These are phyloP conservation scores for Pythium aphanidermatum DNA, from an alignment of 352 stramenopile genomes.

Conservation along the genomic window DNA sequence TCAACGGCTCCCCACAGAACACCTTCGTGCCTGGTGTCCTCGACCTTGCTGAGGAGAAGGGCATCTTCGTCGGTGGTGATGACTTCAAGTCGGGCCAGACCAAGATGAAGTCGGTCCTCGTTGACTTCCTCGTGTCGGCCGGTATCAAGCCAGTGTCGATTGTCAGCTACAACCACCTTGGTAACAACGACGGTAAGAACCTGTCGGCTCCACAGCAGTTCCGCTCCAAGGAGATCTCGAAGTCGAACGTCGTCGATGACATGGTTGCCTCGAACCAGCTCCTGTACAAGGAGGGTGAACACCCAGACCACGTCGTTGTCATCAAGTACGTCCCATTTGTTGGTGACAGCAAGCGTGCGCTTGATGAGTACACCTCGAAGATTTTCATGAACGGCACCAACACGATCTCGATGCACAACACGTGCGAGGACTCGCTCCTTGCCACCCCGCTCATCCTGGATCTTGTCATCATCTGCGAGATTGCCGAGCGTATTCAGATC, in stretches of 20 bases:
- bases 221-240: constrained; percentile 99
- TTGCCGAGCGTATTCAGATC: constrained; percentile 95
- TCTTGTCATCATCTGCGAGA: constrained; percentile 96
- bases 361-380: constrained; percentile 99
- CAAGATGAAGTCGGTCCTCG: constrained; percentile 99
- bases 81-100: constrained; percentile 99
- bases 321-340: constrained; percentile 99
- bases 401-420: constrained; percentile 99
- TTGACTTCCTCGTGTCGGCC: constrained; percentile 98
- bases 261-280: constrained; percentile 98
- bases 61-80: constrained; percentile 97
- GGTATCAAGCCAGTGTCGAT: constrained; percentile 99
- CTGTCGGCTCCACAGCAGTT: constrained; percentile 98
- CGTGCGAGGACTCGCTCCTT: constrained; percentile 98
- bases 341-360: constrained; percentile 98
- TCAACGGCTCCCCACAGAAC: constrained; percentile 99
- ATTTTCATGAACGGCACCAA: constrained; percentile 99
- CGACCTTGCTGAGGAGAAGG: constrained; percentile 92
- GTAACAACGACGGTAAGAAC: constrained; percentile 99
- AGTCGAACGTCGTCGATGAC: constrained; percentile 99
- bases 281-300: constrained; percentile 97
- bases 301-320: constrained; percentile 99
- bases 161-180: constrained; percentile 99
- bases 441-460: constrained; percentile 98
- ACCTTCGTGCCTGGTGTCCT: constrained; percentile 98